Evolutionary conservation across 2,329 filamentous ascomycete genomes (phyloP), one percentile per base, ranked within the genome.

Genomic region (Fusarium sp.): DNA sequence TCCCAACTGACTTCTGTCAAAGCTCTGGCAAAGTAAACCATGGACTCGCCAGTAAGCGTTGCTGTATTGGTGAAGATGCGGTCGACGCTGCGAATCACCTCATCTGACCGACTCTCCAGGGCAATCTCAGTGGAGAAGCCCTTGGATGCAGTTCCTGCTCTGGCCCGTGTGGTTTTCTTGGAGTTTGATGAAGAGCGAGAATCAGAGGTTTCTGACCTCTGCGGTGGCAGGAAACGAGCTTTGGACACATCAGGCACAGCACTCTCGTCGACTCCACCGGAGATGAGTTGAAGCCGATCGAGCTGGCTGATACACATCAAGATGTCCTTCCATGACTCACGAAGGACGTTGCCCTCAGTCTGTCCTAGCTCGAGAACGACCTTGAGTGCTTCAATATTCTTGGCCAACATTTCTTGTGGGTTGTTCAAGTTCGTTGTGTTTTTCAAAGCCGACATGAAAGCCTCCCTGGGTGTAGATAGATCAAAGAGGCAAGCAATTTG

Each of bases 1-100:
- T 98, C 96, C 96, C 96, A 98, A 82, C 96, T 98, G 74, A 99
- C 96, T 81, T 98, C 95, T 13, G 94, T 97, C 66, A 99, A 84
- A 0, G 96, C 95, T 63, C 92, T 91, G 57, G 98, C 96, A 81
- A 99, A 99, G 81, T 97, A 92, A 3, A 98, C 93, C 78, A 99
- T 99, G 7, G 96, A 95, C 75, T 98, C 95, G 67, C 95, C 95
- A 9, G 93, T 95, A 6, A 99, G 88, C 77, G 97, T 95, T 14
- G 95, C 96, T 0, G 96, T 98, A 80, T 97, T 98, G 54, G 95
- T 97, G 80, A 99, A 99, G 78, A 99, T 98, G 44, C 94, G 90
- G 82, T 99, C 97, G 8, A 99, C 95, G 33, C 93, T 92, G 77
- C 95, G 94, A 76, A 98, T 91, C 77, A 98, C 95, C 73, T 98